Evolutionary conservation across 2,329 filamentous ascomycete species (phyloP).

Genomic region (Colletotrichum sp.): DNA sequence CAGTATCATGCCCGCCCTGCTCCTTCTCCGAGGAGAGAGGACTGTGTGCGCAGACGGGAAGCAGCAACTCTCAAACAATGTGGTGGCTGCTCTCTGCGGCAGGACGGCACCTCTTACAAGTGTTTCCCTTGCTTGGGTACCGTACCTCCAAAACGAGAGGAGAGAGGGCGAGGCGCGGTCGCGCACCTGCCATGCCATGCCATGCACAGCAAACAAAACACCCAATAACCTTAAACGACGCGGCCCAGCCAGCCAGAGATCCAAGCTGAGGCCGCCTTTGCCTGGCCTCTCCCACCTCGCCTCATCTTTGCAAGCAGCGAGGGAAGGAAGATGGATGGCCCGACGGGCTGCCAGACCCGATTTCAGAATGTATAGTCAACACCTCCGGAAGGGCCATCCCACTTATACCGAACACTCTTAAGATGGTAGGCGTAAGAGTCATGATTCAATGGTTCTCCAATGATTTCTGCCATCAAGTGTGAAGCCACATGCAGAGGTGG

Average conservation of each 20-base stretch:
- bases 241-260: not conserved
- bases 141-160: not conserved
- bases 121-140: not conserved
- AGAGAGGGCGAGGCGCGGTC: not conserved
- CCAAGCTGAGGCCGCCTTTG: not conserved
- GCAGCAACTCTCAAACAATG: not conserved
- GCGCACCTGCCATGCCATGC: conserved; percentile 1
- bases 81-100: not conserved
- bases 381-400: not conserved
- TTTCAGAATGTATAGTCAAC: not conserved
- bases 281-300: not conserved
- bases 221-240: conserved; percentile 8
- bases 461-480: not conserved
- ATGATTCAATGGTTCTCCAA: not conserved
- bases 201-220: conserved; percentile 15
- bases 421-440: not conserved
- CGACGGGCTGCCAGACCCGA: not conserved
- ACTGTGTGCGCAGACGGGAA: not conserved
- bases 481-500: not conserved
- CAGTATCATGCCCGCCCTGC: not conserved
- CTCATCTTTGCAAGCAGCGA: not conserved
- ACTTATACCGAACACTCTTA: not conserved
- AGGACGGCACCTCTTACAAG: not conserved
- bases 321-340: not conserved
- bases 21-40: not conserved